Evolutionary conservation across 2,329 filamentous ascomycete species (phyloP), one percentile per base, ranked within the genome.

Genomic region (Chrysosporium keratinophilum): DNA sequence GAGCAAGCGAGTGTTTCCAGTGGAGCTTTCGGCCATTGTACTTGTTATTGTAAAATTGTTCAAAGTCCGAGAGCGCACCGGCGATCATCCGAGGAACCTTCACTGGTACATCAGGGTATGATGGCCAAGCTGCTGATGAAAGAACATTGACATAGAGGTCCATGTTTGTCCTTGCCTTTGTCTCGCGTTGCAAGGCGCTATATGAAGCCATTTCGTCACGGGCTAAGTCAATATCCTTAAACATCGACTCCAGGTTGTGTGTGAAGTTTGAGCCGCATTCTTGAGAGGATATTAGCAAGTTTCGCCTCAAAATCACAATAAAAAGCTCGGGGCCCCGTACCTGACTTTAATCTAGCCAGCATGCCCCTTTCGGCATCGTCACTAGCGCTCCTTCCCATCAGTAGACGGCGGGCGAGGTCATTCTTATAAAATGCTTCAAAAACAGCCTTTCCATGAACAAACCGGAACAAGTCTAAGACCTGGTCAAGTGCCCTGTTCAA

Each of bases 341-440:
- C 77, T 60, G 83, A 86, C 71, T 93, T 91, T 28, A 98, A 77
- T 60, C 94, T 88, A 23, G 87, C 78, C 46, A 98, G 78, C 93
- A 98, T 98, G 70, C 86, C 95, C 58, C 90, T 82, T 72, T 98
- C 94, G 0, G 93, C 91, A 69, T 98, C 93, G 54, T 91, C 87
- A 65, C 88, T 96, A 19, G 91, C 90, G 66, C 89, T 96, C 59
- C 90, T 82, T 39, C 85, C 85, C 88, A 97, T 90, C 53, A 99
- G 77, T 41, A 99, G 73, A 45, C 93, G 81, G 14, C 90, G 81
- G 0, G 94, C 91, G 49, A 99, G 78, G 65, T 97, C 93, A 64
- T 93, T 95, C 75, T 98, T 98, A 78, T 99, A 99, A 67, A 98
- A 98, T 1, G 93, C 91, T 67, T 98, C 93, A 59, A 99, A 98